These are phyloP conservation scores for Neodidymelliopsis sp. DNA, from an alignment of 2,329 filamentous ascomycete genomes.

Conservation along the genomic window DNA sequence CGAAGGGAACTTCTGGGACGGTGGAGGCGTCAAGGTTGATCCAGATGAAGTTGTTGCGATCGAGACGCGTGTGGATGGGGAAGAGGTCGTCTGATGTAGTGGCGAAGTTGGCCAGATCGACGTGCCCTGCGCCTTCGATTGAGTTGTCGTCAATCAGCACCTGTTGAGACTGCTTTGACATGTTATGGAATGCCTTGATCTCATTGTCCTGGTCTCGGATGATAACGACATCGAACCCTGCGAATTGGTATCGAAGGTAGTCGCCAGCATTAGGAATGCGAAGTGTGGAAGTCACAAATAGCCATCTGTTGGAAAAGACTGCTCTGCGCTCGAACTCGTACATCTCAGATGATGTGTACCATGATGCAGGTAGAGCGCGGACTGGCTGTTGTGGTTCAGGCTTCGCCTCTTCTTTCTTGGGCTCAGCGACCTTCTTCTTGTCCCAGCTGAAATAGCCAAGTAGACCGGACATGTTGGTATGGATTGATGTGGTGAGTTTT, in stretches of 20 bases:
- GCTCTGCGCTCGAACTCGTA: constrained; percentile 57
- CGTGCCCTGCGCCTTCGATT: constrained; percentile 50
- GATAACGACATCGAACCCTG: constrained; percentile 41
- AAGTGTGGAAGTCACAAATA: constrained; percentile 46
- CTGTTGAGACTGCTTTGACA: constrained; percentile 50
- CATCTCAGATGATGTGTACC: constrained; percentile 54
- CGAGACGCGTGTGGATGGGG: constrained; percentile 30
- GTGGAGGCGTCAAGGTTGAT: constrained; percentile 29
- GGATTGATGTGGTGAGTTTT: background rate
- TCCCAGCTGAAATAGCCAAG: constrained; percentile 18
- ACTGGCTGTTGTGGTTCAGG: constrained; percentile 23
- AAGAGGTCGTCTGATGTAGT: constrained; percentile 37
- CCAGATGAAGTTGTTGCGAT: constrained; percentile 33
- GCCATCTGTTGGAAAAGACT: constrained; percentile 52
- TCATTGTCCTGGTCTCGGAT: constrained; percentile 2
- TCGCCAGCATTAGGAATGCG: constrained; percentile 32
- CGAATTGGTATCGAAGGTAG: constrained; percentile 31
- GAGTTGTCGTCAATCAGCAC: constrained; percentile 38
- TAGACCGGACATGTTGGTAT: constrained; percentile 10
- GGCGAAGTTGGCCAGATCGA: constrained; percentile 43
- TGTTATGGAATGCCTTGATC: constrained; percentile 47
- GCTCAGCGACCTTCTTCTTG: constrained; percentile 4
- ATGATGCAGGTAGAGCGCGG: constrained; percentile 53
- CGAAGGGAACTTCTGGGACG: constrained; percentile 2
- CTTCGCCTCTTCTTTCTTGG: constrained; percentile 3